Percentiles rank a stretch among this genome's conserved stretches.
Conservation (phyloP, 148 eudicot species). For the Chenopodium suecicum region DNA sequence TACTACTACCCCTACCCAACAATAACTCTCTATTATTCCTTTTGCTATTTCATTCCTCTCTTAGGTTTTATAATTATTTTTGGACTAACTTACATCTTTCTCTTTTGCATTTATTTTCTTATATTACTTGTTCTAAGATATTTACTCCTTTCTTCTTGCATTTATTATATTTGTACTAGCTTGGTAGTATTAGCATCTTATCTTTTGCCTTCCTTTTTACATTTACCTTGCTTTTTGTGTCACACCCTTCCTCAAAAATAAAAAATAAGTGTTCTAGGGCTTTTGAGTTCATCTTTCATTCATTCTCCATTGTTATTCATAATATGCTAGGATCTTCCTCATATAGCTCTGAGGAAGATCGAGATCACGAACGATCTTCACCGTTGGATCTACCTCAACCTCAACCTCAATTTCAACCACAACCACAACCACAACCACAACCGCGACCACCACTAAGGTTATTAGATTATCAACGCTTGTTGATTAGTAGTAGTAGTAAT, state of each 20-base stretch:
- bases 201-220: not conserved
- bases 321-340: conserved; percentile 42
- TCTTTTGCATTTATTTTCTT: conserved; percentile 27
- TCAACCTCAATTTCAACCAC: not conserved
- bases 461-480: not conserved
- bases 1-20: not conserved
- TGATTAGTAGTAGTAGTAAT: not conserved
- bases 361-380: conserved; percentile 19
- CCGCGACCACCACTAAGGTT: conserved; percentile 14
- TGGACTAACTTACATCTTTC: conserved; percentile 17
- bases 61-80: not conserved
- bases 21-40: conserved; percentile 29
- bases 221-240: conserved; percentile 32
- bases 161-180: not conserved
- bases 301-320: conserved; percentile 11
- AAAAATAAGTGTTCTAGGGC: not conserved
- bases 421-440: not conserved
- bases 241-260: not conserved
- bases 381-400: conserved; percentile 15
- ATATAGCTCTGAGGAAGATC: conserved; percentile 35
- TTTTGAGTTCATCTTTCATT: not conserved
- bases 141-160: not conserved
- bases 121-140: not conserved
- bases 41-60: conserved; percentile 29
- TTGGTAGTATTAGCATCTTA: not conserved